Evolutionary conservation across 345 rosid species (phyloP).

Genomic region (Sisymbrium altissimum): DNA sequence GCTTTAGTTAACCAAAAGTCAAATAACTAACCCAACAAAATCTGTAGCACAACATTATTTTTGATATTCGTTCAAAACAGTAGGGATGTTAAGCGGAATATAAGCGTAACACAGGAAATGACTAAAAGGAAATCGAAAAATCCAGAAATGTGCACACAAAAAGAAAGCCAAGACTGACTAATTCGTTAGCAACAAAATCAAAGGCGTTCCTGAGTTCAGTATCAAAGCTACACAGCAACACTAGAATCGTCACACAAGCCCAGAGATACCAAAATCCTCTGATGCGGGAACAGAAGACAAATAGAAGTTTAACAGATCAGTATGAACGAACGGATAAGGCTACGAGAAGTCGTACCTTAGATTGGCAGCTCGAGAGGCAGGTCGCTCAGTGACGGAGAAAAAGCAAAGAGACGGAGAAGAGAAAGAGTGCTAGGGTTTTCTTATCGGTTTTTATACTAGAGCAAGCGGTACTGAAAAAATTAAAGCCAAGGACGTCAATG

Average conservation of each 20-base stretch:
- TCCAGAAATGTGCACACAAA: background rate
- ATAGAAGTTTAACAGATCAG: background rate
- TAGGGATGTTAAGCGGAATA: too few species aligned
- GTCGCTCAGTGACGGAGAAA: constrained; percentile 17
- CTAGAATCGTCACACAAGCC: background rate
- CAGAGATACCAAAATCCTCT: background rate
- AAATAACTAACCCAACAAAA: background rate
- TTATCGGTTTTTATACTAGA: constrained; percentile 12
- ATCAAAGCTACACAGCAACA: background rate
- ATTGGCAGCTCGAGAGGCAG: constrained; percentile 21
- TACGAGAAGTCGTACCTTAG: background rate
- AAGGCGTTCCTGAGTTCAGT: background rate
- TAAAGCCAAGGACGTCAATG: background rate
- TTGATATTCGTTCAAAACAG: too few species aligned
- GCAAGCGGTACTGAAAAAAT: background rate
- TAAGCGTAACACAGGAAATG: too few species aligned
- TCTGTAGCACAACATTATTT: too few species aligned
- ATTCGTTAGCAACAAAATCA: background rate
- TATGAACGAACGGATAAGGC: background rate
- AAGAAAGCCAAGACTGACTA: background rate
- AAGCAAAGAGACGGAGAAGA: constrained; percentile 17
- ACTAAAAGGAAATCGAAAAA: too few species aligned
- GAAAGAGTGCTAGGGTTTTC: constrained; percentile 26
- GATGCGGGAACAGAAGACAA: too few species aligned
- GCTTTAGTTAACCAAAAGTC: background rate